A percentile compares a stretch with the other conserved stretches of the same genome.
Conservation (phyloP, 805 yeast genomes). For the Zygoascus ofunaensis region DNA sequence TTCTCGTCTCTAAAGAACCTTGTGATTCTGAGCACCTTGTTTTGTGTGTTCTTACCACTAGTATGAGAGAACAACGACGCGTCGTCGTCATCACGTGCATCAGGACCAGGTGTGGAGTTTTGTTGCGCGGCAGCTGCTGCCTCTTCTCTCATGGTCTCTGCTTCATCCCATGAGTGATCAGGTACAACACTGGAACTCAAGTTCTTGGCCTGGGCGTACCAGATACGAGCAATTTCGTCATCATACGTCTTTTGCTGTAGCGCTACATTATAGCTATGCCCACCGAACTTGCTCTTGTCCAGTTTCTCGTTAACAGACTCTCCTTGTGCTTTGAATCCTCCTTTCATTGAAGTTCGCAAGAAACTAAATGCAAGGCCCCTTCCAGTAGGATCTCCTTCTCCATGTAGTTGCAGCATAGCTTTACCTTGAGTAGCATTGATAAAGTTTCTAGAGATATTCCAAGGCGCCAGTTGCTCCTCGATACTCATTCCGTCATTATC, state of each 20-base stretch:
- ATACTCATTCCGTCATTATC: conserved; percentile 42
- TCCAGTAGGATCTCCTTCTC: conserved; percentile 92
- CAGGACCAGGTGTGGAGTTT: neutral
- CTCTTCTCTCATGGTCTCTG: conserved; percentile 21
- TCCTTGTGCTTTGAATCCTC: conserved; percentile 56
- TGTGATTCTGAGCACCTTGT: conserved; percentile 52
- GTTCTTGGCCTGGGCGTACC: conserved; percentile 74
- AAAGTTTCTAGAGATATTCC: conserved; percentile 90
- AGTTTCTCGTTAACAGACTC: conserved; percentile 32
- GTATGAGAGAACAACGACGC: conserved; percentile 24
- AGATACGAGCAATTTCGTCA: conserved; percentile 76
- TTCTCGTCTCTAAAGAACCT: conserved; percentile 76
- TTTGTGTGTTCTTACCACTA: conserved; percentile 16
- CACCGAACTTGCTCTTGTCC: conserved; percentile 40
- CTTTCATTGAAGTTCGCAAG: conserved; percentile 87
- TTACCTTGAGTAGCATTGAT: conserved; percentile 92
- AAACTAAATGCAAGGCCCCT: conserved; percentile 84
- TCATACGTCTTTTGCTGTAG: conserved; percentile 86
- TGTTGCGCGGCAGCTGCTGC: conserved; percentile 2
- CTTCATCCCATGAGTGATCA: conserved; percentile 29
- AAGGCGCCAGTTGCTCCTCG: conserved; percentile 82
- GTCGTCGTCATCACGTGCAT: conserved; percentile 33
- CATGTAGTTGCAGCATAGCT: conserved; percentile 90
- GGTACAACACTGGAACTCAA: conserved; percentile 38
- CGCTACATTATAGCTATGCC: conserved; percentile 72